Base-by-base conservation (phyloP, 495 filamentous ascomycete genomes). In the Penicillium steckii region DNA sequence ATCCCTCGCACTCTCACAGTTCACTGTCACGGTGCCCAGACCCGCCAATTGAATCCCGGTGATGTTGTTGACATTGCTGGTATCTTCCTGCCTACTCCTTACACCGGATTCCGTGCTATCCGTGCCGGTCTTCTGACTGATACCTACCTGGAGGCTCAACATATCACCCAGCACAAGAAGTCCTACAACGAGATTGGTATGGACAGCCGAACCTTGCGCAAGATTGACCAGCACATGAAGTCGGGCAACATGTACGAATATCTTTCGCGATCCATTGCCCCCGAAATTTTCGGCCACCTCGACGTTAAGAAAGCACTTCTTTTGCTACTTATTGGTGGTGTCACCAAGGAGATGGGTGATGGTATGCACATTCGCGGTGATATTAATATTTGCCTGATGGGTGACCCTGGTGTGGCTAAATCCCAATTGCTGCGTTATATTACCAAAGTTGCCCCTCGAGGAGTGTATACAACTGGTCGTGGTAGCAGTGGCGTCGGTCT, bases 381-480 rank as follows among this genome's bases (percentile, higher is more conserved):
- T 61, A 95, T 98, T 76, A 98, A 98, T 70, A 84, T 97, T 62
- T 98, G 94, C 72, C 77, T 98, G 53, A 97, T 98, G 94, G 94
- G 94, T 77, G 94, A 98, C 65, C 94, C 94, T 63, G 94, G 94
- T 87, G 95, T 97, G 54, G 94, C 94, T 71, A 98, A 98, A 74
- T 98, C 94, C 26, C 94, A 98, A 73, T 72, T 98, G 53, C 77
- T 98, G 48, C 96, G 96, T 72, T 98, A 97, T 69, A 97, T 98
- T 66, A 89, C 92, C 48, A 98, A 98, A 72, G 94, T 98, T 32
- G 94, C 94, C 4, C 94, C 94, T 21, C 88, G 94, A 41, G 94
- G 94, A 57, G 92, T 98, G 25, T 98, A 98, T 76, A 98, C 94
- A 2, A 96, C 95, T 8, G 94, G 94, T 62, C 90, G 94, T 59